Evolutionary conservation across 768 basidiomycete species (phyloP), one percentile per base, ranked within the genome.

Genomic region (Podaxis rugospora): DNA sequence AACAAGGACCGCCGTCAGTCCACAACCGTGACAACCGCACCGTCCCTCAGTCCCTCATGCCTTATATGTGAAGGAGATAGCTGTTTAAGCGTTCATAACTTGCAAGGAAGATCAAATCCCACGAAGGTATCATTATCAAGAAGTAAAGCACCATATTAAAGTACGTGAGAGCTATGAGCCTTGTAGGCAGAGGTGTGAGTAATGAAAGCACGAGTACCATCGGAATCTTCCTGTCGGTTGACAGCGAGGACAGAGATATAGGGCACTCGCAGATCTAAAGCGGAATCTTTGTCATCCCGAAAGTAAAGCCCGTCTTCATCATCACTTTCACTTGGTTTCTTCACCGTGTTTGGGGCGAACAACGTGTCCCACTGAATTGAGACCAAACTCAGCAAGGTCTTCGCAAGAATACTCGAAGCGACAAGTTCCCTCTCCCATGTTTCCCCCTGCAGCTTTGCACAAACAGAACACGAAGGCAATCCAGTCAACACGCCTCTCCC

Each of bases 381-480:
- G 35, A 25, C 21, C 23, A 61, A 40, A 35, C 46, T 28, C 14
- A 53, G 40, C 11, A 61, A 27, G 16, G 35, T 18, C 9, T n/a
- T 47, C 7, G 59, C 42, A 54, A 61, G 44, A 6, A 47, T 35
- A 4, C 16, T 27, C 7, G 59, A 37, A 4, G 27, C 53, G 25
- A n/a, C 5, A 46, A 4, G 18, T 18, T 61, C 59, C 35, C 59
- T 46, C 46, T 47, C 75, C 13, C 67, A 63, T 3, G 69, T 65
- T 10, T 67, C 65, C 46, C n/a, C 18, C 25, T 18, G 13, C 21
- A 67, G 68, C 23, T 66, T 62, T 7, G 67, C 61, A 62, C 80
- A 80, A 2, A 63, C 50, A 10, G 47, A 39, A 67, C 85, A 87
- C 32, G 72, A 65, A 14, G 66, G 66, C 36, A 77, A 72, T 21